Percentiles rank a stretch among this genome's conserved stretches.
Evolutionary conservation across 2,329 filamentous ascomycete species (phyloP).

Genomic region (Fusarium lyarnte): DNA sequence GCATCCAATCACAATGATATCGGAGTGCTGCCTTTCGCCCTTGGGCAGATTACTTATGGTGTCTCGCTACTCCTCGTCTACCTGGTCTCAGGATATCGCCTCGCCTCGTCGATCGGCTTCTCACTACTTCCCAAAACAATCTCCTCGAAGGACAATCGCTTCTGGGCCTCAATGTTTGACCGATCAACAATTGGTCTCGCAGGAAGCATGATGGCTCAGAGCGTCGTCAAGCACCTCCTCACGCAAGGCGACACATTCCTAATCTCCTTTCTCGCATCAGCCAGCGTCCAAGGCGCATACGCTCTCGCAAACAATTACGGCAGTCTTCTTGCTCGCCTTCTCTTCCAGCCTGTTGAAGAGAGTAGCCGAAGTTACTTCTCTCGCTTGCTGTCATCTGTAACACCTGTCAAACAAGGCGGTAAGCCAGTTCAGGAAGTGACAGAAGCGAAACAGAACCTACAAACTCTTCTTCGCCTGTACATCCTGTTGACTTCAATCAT

Average conservation of each 20-base stretch:
- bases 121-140: conserved; percentile 69
- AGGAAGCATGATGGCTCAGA: conserved; percentile 86
- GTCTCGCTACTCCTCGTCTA: conserved; percentile 76
- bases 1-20: conserved; percentile 64
- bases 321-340: conserved; percentile 83
- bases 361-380: conserved; percentile 91
- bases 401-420: conserved; percentile 21
- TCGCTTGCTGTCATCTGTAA: conserved; percentile 68
- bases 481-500: conserved; percentile 75
- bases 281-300: conserved; percentile 88
- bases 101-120: conserved; percentile 70
- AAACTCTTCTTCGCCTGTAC: conserved; percentile 76
- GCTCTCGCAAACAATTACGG: conserved; percentile 95
- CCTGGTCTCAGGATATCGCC: conserved; percentile 63
- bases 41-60: conserved; percentile 85
- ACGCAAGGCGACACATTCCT: conserved; percentile 95
- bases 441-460: conserved; percentile 63
- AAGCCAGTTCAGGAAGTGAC: conserved; percentile 45
- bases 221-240: conserved; percentile 88
- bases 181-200: conserved; percentile 76
- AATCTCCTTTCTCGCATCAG: conserved; percentile 78
- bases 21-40: conserved; percentile 87
- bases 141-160: conserved; percentile 45
- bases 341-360: conserved; percentile 97
- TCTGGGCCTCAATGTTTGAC: conserved; percentile 72